A percentile compares a stretch with the other conserved stretches of the same genome.
These are phyloP conservation scores for Dictyostelium capitatum DNA, from an alignment of 78 protist genomes.

Conservation along the genomic window DNA sequence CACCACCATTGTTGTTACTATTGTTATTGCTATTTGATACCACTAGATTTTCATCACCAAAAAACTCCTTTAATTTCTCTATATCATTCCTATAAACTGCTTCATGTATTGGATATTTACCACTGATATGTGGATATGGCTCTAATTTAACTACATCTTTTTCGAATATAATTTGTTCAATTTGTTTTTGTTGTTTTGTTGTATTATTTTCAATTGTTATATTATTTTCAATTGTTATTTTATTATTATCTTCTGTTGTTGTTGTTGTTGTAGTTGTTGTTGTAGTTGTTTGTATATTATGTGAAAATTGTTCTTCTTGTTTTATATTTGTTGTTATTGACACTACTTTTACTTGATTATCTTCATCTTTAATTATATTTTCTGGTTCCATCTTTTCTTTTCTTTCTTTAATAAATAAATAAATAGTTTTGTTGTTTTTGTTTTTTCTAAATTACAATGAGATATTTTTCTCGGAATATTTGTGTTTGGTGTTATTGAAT, in stretches of 20 bases:
- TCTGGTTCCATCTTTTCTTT: not conserved
- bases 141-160: slow-evolving; percentile 18
- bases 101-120: slow-evolving; percentile 64
- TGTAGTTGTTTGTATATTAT: not conserved
- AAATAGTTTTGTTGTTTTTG: not conserved
- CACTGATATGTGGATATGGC: slow-evolving; percentile 32
- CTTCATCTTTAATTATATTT: not conserved
- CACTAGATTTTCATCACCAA: slow-evolving; percentile 33
- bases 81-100: slow-evolving; percentile 66
- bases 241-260: not conserved
- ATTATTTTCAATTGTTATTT: slow-evolving; percentile 3
- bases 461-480: slow-evolving; percentile 12
- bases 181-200: not conserved
- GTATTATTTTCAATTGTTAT: not conserved
- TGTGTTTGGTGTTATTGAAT: not conserved
- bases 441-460: slow-evolving; percentile 6
- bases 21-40: not conserved
- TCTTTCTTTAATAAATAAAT: not conserved
- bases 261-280: not conserved
- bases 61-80: not conserved
- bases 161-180: not conserved
- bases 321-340: not conserved
- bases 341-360: not conserved
- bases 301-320: not conserved
- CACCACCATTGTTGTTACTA: slow-evolving; percentile 7